Percentiles rank a stretch among this genome's conserved stretches.
phyloP scores from a whole-genome alignment of 2,329 filamentous ascomycete species.

The Cladosporium halotolerans region DNA sequence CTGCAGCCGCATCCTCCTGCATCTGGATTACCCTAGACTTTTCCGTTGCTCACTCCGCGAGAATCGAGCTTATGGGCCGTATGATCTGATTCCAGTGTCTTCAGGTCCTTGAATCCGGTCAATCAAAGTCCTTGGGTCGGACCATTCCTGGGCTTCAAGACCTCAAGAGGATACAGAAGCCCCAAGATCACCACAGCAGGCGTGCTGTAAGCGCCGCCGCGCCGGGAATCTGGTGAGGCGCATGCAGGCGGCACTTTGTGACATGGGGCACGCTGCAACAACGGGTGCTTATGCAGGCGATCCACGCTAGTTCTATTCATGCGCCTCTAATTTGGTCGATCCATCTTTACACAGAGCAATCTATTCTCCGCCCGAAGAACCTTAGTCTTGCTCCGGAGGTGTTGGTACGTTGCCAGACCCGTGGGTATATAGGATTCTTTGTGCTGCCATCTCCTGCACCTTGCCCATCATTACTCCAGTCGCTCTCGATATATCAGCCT shows the following conservation, averaged over 20 bases:
- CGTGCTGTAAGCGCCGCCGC: conserved; percentile 10
- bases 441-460: conserved; percentile 5
- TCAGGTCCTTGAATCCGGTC: no score
- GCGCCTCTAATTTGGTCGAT: conserved; percentile 11
- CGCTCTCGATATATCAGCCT: no score
- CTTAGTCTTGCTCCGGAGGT: conserved; percentile 4
- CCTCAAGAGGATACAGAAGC: not conserved
- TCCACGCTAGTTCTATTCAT: conserved; percentile 4
- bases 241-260: conserved; percentile 4
- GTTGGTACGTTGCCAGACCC: conserved; percentile 3
- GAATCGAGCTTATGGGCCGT: not conserved
- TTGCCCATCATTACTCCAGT: conserved; percentile 1
- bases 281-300: conserved; percentile 3
- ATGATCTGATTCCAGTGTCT: no score
- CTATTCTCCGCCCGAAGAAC: conserved; percentile 6
- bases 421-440: conserved; percentile 9
- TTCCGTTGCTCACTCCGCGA: not conserved
- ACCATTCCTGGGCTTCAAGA: not conserved
- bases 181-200: not conserved
- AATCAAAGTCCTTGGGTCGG: no score
- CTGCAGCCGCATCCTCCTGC: conserved; percentile 9
- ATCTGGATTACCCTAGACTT: not conserved
- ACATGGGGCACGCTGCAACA: conserved; percentile 5
- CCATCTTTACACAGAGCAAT: conserved; percentile 9
- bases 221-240: conserved; percentile 6